A percentile compares a stretch with the other conserved stretches of the same genome.
These are phyloP conservation scores for Xerocomellus chrysenteron DNA, from an alignment of 768 basidiomycete species.

Conservation along the genomic window DNA sequence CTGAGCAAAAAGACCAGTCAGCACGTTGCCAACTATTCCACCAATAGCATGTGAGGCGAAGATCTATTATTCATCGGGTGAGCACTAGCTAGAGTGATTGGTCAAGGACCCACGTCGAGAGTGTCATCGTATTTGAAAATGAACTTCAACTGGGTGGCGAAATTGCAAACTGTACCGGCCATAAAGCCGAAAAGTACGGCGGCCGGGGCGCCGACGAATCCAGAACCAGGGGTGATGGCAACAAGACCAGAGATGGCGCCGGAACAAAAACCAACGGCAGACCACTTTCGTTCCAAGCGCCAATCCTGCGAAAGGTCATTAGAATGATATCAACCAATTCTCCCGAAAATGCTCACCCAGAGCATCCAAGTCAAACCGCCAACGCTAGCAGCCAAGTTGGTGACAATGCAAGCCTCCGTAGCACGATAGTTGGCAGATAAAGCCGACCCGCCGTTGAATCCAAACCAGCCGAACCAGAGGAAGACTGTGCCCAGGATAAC, in stretches of 20 bases:
- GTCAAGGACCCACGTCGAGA: slow-evolving; percentile 57
- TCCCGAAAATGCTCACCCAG: slow-evolving; percentile 48
- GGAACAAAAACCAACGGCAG: slow-evolving; percentile 91
- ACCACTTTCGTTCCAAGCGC: slow-evolving; percentile 92
- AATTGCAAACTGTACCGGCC: slow-evolving; percentile 85
- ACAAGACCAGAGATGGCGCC: slow-evolving; percentile 91
- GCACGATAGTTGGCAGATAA: slow-evolving; percentile 88
- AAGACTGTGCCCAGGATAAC: slow-evolving; percentile 91
- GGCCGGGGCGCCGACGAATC: slow-evolving; percentile 80
- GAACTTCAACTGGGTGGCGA: slow-evolving; percentile 94
- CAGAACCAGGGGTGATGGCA: slow-evolving; percentile 84
- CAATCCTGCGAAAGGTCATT: slow-evolving; percentile 59
- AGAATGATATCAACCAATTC: neutral
- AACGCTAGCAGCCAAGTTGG: slow-evolving; percentile 88
- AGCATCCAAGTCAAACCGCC: slow-evolving; percentile 92
- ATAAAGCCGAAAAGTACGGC: slow-evolving; percentile 83
- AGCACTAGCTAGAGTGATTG: neutral
- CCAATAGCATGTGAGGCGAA: slow-evolving; percentile 85
- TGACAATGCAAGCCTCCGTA: slow-evolving; percentile 86
- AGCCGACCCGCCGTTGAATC: slow-evolving; percentile 92
- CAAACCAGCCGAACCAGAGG: slow-evolving; percentile 97
- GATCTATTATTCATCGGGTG: slow-evolving; percentile 48
- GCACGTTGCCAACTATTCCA: slow-evolving; percentile 76
- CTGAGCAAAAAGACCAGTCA: slow-evolving; percentile 90
- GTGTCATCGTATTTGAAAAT: slow-evolving; percentile 73